Percentiles rank a stretch among this genome's conserved stretches.
These are phyloP conservation scores for Senna siamea DNA, from an alignment of 306 rosid species.

Conservation along the genomic window DNA sequence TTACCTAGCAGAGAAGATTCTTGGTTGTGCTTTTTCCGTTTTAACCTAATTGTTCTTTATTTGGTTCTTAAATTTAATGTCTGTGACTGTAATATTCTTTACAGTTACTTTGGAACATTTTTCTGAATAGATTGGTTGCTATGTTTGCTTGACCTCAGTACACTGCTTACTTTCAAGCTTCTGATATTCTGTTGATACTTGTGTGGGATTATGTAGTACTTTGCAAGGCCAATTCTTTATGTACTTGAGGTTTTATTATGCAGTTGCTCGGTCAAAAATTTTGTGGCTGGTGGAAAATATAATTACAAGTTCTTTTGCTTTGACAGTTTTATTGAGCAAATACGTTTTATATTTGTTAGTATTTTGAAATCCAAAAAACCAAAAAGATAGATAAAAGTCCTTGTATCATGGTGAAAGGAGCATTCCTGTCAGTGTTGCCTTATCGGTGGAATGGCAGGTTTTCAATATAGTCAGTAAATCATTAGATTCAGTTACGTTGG, in stretches of 20 bases:
- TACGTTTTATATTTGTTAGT: neutral
- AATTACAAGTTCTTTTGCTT: neutral
- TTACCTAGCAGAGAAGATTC: neutral
- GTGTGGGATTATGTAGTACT: neutral
- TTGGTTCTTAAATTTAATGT: neutral
- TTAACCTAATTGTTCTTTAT: neutral
- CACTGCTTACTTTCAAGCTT: constrained; percentile 3
- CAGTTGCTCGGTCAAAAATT: neutral
- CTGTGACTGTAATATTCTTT: neutral
- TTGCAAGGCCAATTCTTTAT: neutral
- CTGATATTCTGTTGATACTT: neutral
- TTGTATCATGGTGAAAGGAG: neutral
- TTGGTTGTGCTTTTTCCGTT: neutral
- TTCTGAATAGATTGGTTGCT: constrained; percentile 12
- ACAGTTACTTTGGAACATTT: constrained; percentile 2
- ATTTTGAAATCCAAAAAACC: neutral
- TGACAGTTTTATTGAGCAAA: neutral
- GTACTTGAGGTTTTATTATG: neutral
- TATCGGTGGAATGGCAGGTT: neutral
- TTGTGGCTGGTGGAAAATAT: neutral
- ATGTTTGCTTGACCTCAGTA: constrained; percentile 9
- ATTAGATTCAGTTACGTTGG: neutral
- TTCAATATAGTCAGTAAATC: neutral
- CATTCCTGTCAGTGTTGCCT: neutral
- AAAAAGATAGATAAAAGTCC: neutral